Base-by-base conservation (phyloP, 2,329 filamentous ascomycete species). In the Aspergillus glaucus region DNA sequence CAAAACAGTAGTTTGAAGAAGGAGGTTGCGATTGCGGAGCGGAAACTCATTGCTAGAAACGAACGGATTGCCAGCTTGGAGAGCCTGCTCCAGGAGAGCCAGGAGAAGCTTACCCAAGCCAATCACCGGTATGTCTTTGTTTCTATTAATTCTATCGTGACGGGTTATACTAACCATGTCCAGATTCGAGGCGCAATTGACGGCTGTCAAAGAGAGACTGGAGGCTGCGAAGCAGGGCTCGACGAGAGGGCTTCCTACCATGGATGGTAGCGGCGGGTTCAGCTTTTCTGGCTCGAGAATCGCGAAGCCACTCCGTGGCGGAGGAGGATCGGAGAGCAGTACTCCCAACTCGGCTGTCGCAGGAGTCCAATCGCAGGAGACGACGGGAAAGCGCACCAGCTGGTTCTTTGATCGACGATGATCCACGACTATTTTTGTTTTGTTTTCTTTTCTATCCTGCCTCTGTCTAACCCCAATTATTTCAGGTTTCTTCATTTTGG, bases 1-100 rank as follows among this genome's bases (percentile, higher is more conserved):
- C 93, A 98, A 72, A 98, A 98, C 73, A 88, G 88, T 59, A 87
- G 86, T 54, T 78, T 98, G 63, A 98, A 98, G 84, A 97, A 98
- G 78, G 93, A 98, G 73, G 93, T 98, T 48, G 93, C 93, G 48
- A 98, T 98, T 66, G 93, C 93, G 0, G 93, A 98, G 77, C 84
- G 93, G 61, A 98, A 98, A 73, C 79, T 98, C 54, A 94, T 95
- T 68, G 93, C 93, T 21, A 80, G 93, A 60, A 97, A 97, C 66
- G 93, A 98, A 78, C 87, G 93, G 50, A 98, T 98, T 67, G 86
- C 94, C 70, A 94, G 88, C 67, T 77, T 98, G 42, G 93, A 98
- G 75, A 86, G 81, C 63, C 75, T 98, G 64, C 79, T 98, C 61
- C 90, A 95, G 69, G 93, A 98, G 70, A 95, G 89, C 65, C 93